Conservation (phyloP, 192 early-diverging fungal species). For the Backusella macrospora region DNA sequence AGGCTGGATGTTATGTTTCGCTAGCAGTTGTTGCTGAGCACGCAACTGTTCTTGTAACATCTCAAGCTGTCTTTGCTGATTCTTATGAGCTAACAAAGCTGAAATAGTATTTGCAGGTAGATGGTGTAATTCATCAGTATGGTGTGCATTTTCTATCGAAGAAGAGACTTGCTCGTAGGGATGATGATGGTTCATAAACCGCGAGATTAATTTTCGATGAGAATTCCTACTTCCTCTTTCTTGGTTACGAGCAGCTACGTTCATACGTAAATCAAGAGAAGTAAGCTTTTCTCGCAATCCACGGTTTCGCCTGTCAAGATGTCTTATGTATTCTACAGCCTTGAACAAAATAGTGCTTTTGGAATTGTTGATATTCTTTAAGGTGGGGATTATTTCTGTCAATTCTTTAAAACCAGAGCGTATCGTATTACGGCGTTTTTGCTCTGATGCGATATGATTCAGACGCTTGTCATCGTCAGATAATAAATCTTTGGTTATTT, state of each 20-base stretch:
- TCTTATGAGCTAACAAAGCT: constrained; percentile 38
- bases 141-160: neutral
- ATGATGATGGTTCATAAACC: constrained; percentile 10
- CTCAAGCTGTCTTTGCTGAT: constrained; percentile 35
- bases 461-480: constrained; percentile 73
- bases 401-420: constrained; percentile 89
- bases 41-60: constrained; percentile 36
- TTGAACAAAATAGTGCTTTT: constrained; percentile 71
- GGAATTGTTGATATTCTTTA: constrained; percentile 68
- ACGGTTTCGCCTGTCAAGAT: constrained; percentile 60
- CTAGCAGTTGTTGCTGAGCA: constrained; percentile 31
- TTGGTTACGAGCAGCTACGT: constrained; percentile 17
- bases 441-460: constrained; percentile 76
- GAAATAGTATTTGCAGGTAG: constrained; percentile 21
- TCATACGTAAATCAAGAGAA: constrained; percentile 27
- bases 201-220: neutral
- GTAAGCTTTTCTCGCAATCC: constrained; percentile 30
- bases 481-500: constrained; percentile 48
- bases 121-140: neutral
- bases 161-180: neutral
- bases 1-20: constrained; percentile 24
- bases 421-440: constrained; percentile 73
- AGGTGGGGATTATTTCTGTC: constrained; percentile 81
- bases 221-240: neutral
- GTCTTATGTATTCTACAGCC: constrained; percentile 65